These are phyloP conservation scores for Sphaerosporella brunnea DNA, from an alignment of 495 filamentous ascomycete species.

Conservation along the genomic window DNA sequence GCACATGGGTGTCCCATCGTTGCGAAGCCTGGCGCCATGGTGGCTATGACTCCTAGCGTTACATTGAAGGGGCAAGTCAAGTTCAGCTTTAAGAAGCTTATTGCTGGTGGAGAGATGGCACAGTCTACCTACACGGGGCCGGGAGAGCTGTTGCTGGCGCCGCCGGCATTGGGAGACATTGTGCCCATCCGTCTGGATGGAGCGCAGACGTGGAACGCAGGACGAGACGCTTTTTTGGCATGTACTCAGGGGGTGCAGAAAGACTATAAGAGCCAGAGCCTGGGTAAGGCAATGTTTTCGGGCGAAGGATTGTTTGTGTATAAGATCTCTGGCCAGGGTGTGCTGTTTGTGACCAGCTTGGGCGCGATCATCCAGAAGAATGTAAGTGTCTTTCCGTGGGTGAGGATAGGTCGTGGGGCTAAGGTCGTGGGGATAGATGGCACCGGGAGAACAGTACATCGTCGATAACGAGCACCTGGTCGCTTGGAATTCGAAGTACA, in stretches of 20 bases:
- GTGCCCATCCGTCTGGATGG: slow-evolving; percentile 56
- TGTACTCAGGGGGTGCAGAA: slow-evolving; percentile 60
- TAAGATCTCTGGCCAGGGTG: slow-evolving; percentile 58
- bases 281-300: slow-evolving; percentile 85
- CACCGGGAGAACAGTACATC: slow-evolving; percentile 64
- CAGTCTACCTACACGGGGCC: slow-evolving; percentile 76
- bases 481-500: slow-evolving; percentile 92
- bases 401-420: too few species aligned
- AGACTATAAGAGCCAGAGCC: slow-evolving; percentile 68
- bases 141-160: slow-evolving; percentile 73
- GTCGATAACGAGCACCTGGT: slow-evolving; percentile 93
- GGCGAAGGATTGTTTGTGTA: slow-evolving; percentile 89
- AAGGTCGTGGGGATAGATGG: too few species aligned
- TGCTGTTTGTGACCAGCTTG: slow-evolving; percentile 80
- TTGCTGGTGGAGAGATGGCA: slow-evolving; percentile 64
- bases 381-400: slow-evolving; percentile 32
- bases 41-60: slow-evolving; percentile 81
- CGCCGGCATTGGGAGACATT: slow-evolving; percentile 67
- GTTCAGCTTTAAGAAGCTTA: slow-evolving; percentile 69
- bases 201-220: slow-evolving; percentile 59
- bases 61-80: slow-evolving; percentile 63
- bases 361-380: slow-evolving; percentile 94
- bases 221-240: slow-evolving; percentile 62
- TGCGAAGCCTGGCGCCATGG: slow-evolving; percentile 75
- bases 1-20: slow-evolving; percentile 73